These are phyloP conservation scores for Botryotinia calthae DNA, from an alignment of 2,329 filamentous ascomycete genomes.

Conservation along the genomic window DNA sequence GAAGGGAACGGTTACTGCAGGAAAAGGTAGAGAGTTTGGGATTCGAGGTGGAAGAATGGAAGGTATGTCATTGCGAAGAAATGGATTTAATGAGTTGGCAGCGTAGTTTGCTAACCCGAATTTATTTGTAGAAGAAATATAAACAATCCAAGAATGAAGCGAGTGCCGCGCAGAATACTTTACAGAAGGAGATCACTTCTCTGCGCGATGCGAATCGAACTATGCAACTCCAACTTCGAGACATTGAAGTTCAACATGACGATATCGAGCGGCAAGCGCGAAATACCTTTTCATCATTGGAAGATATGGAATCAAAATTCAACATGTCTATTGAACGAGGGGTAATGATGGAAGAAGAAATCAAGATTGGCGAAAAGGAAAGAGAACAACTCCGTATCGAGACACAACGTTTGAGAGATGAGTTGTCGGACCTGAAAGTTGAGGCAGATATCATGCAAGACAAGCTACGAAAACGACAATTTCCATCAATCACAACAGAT, in stretches of 20 bases:
- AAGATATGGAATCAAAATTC: constrained; percentile 96
- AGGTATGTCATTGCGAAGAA: constrained; percentile 57
- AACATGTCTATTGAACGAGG: constrained; percentile 89
- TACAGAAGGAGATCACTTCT: constrained; percentile 95
- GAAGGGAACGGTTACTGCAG: constrained; percentile 79
- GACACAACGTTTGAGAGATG: constrained; percentile 82
- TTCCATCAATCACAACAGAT: constrained; percentile 60
- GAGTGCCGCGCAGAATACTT: constrained; percentile 73
- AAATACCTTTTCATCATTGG: constrained; percentile 91
- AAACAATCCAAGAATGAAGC: constrained; percentile 91
- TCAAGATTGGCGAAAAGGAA: constrained; percentile 87
- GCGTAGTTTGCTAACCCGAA: constrained; percentile 28
- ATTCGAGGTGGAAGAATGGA: constrained; percentile 98
- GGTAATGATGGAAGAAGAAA: constrained; percentile 93
- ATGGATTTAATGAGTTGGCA: constrained; percentile 13
- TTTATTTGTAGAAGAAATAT: constrained; percentile 72
- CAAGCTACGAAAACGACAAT: constrained; percentile 76
- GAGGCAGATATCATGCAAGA: constrained; percentile 92
- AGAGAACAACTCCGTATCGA: constrained; percentile 87
- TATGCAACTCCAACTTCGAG: constrained; percentile 78
- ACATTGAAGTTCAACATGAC: constrained; percentile 97
- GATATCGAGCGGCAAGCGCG: constrained; percentile 96
- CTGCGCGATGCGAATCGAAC: constrained; percentile 81
- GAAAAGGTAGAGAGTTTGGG: constrained; percentile 81
- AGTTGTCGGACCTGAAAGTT: constrained; percentile 88